Evolutionary conservation across 1,284 basidiomycete species (phyloP), one percentile per base, ranked within the genome.

Genomic region (Heliocybe sulcata): DNA sequence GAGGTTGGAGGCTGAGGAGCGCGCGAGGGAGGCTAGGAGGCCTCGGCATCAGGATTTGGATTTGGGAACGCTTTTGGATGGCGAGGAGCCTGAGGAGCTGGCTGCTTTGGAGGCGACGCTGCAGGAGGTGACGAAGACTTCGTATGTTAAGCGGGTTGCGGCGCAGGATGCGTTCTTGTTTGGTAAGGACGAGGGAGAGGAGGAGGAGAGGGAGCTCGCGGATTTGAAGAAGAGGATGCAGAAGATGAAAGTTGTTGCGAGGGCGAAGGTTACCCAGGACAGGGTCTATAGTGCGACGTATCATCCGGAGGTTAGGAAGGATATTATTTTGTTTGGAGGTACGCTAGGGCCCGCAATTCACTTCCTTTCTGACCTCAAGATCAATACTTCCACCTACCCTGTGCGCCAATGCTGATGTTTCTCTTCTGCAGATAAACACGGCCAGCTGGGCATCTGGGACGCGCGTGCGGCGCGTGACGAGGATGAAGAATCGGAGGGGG

Each of bases 401-500:
- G 22, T 20, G n/a, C 6, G 27, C 35, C 54, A n/a, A 58, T 25
- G 3, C 20, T 57, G 29, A 51, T 31, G 35, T 4, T 33, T 45
- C n/a, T 23, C 19, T 1, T 12, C 19, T 53, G 22, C 52, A 90
- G 89, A 91, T 63, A 92, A 91, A 62, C 81, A 88, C 59, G 90
- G 89, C 0, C 78, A 83, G 60, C 70, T 91, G 27, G 89, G 88
- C 4, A 85, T 92, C 47, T 92, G 90, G 90, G 88, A 92, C 68
- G 83, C 89, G 16, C 77, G 79, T 55, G 87, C 89, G 1, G 70
- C 80, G 2, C 58, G 69, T 20, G 85, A 87, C 45, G 87, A 87
- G 59, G 84, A 88, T 56, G 84, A 70, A 0, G 67, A 73, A 9
- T 52, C 69, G 8, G 57, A 67, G 20, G 58, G 65, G 9, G 71